Base-by-base conservation (phyloP, 2,329 filamentous ascomycete genomes). In the Zarea fungicola region DNA sequence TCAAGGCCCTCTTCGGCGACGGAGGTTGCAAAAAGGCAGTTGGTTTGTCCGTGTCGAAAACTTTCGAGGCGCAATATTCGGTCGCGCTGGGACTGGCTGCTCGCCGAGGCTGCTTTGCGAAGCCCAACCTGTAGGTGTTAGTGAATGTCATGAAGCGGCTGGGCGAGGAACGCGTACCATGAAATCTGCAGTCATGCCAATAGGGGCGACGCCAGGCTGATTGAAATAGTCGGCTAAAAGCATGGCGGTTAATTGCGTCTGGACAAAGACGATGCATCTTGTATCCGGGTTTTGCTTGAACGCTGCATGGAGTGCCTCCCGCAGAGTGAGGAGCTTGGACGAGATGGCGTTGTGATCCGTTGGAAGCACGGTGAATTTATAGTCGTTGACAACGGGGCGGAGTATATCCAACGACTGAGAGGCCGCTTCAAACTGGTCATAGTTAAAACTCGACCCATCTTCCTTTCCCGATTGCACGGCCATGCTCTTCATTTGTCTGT, bases 181-280 rank as follows among this genome's bases (percentile, higher is more conserved):
- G 13, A 81, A 72, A 6, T 79, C 82, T 4, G 80, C 72, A 9
- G 69, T 74, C 51, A 93, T 69, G 51, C 83, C 73, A 0, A 72
- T 69, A 5, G 85, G 76, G 1, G 72, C 70, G 49, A 89, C 72
- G 1, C 66, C 62, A 1, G 71, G 59, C 16, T 78, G 73, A 31
- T 66, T 65, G 53, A 95, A 85, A 0, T 95, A 70, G 36, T 85
- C 81, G 1, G 78, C 71, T 2, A 99, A 70, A 14, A 95, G 66
- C 16, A 81, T 78, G 1, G 91, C 92, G 1, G 89, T 92, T 54
- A 86, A 81, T 34, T 90, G 77, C 61, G 85, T 78, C 52, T 89
- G 76, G 0, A 95, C 89, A 64, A 99, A 97, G 0, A 97, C 80
- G 48, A 99, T 95, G 60, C 89, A 95, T 2, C 65, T 56, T n/a